Evolutionary conservation across 257 asterid genomes (phyloP), one percentile per base, ranked within the genome.

Genomic region (Sherardia arvensis): DNA sequence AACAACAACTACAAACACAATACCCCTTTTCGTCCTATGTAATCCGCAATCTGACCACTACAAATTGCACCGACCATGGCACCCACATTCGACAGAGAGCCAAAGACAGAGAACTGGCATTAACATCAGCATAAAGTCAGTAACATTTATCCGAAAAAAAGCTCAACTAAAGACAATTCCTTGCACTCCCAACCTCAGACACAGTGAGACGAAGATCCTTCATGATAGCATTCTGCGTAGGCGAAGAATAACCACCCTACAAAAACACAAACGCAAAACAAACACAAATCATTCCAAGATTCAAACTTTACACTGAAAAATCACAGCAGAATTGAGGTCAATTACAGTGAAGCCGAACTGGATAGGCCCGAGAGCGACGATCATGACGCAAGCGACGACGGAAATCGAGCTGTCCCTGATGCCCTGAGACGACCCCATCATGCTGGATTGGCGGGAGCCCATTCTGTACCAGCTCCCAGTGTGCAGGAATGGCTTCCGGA

Each of bases 51-150:
- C 68, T 92, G 98, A 71, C 97, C 98, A 67, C 98, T 92, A 53
- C 97, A 83, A 71, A 92, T 83, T 65, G 98, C 98, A 73, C 98
- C 98, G 63, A 89, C 97, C 98, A 92, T 89, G 57, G 98, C 97
- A 32, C 98, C 98, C 66, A 87, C 98, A 64, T 92, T 92, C 2
- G 95, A 81, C 29, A 92, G 78, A 53, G 98, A 92, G 69, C 98
- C 98, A 53, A 92, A 92, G 28, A 85, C 65, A 33, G 98, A 92
- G 77, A 88, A 92, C 98, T 92, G 85, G 11, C 45, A 23, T 26
- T 26, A 65, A 49, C 17, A 22, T 29, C 18, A 64, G 34, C 15
- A 43, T 59, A 34, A 20, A 64, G 63, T 28, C 23, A 25, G 43
- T 51, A 21, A 10, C 5, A 43, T 43, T 43, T 20, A 43, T 43